Conservation (phyloP, 2,329 filamentous ascomycete genomes). For the Lachnellula arida region DNA sequence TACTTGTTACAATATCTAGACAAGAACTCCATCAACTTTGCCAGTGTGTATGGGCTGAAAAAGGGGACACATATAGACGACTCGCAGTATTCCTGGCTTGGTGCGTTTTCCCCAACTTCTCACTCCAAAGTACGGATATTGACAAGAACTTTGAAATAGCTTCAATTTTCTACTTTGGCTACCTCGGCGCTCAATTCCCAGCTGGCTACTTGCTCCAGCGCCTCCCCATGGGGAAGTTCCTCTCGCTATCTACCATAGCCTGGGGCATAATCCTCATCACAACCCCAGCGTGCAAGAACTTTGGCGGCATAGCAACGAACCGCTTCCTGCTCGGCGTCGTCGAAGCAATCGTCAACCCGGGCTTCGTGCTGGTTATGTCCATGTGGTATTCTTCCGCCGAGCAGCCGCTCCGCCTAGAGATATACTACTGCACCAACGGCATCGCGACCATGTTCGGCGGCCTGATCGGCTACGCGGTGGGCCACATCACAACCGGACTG, state of each 20-base stretch:
- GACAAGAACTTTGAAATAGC: conserved; percentile 34
- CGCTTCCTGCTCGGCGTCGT: conserved; percentile 33
- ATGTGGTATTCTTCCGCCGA: conserved; percentile 39
- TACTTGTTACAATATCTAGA: conserved; percentile 59
- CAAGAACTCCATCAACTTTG: conserved; percentile 49
- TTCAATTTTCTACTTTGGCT: conserved; percentile 31
- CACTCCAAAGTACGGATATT: neutral
- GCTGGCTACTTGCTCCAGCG: conserved; percentile 16
- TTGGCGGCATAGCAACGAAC: conserved; percentile 27
- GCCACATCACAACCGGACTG: conserved; percentile 20
- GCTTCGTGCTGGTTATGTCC: conserved; percentile 36
- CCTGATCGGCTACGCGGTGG: conserved; percentile 30
- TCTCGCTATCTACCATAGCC: conserved; percentile 18
- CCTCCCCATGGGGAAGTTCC: conserved; percentile 23
- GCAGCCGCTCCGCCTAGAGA: conserved; percentile 35
- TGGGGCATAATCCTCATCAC: conserved; percentile 33
- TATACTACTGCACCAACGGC: conserved; percentile 37
- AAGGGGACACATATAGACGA: conserved; percentile 42
- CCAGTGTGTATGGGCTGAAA: conserved; percentile 43
- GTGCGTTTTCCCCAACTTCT: conserved; percentile 29
- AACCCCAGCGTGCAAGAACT: conserved; percentile 31
- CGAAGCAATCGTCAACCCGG: conserved; percentile 33
- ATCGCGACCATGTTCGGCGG: conserved; percentile 34
- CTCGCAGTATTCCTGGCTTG: conserved; percentile 39
- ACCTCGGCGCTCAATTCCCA: conserved; percentile 25